phyloP scores from a whole-genome alignment of 208 protist genomes.

The Leishmania lainsoni region DNA sequence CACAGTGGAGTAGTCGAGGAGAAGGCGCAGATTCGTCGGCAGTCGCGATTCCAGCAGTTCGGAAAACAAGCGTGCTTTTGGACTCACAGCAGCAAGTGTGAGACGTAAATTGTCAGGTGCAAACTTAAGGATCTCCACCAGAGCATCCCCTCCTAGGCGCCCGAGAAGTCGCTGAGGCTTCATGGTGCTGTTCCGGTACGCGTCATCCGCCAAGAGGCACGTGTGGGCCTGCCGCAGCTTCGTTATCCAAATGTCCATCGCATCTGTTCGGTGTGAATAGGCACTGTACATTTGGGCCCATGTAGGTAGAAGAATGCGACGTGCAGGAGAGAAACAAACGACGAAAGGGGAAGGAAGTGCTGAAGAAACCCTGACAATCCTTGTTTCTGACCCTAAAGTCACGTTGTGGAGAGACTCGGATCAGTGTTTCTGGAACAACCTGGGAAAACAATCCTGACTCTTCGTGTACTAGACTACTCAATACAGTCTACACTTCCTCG shows the following conservation, averaged over 20 bases:
- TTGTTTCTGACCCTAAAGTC: not conserved
- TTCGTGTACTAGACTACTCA: not conserved
- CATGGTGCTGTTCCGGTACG: slow-evolving; percentile 6
- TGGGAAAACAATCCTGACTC: not conserved
- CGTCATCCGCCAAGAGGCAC: slow-evolving; percentile 8
- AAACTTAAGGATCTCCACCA: slow-evolving; percentile 13
- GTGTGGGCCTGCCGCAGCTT: slow-evolving; percentile 3
- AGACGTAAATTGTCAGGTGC: not conserved
- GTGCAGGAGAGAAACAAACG: not conserved
- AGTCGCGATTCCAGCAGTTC: slow-evolving; percentile 7
- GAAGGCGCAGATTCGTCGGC: not conserved
- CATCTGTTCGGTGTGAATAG: not conserved
- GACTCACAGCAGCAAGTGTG: slow-evolving; percentile 12
- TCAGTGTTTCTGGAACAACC: not conserved
- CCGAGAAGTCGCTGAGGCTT: slow-evolving; percentile 9
- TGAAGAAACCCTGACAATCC: not conserved
- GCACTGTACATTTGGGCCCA: not conserved
- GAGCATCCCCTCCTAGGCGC: slow-evolving; percentile 4
- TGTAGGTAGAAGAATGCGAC: not conserved
- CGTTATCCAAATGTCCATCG: slow-evolving; percentile 6
- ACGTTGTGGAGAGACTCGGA: not conserved
- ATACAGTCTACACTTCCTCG: not conserved
- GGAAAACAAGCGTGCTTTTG: slow-evolving; percentile 6
- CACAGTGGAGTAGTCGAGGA: slow-evolving; percentile 3
- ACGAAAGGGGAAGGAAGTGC: not conserved